Percentiles rank a stretch among this genome's conserved stretches.
phyloP scores from a whole-genome alignment of 106 monocot species.

The Dendrobium officinale region DNA sequence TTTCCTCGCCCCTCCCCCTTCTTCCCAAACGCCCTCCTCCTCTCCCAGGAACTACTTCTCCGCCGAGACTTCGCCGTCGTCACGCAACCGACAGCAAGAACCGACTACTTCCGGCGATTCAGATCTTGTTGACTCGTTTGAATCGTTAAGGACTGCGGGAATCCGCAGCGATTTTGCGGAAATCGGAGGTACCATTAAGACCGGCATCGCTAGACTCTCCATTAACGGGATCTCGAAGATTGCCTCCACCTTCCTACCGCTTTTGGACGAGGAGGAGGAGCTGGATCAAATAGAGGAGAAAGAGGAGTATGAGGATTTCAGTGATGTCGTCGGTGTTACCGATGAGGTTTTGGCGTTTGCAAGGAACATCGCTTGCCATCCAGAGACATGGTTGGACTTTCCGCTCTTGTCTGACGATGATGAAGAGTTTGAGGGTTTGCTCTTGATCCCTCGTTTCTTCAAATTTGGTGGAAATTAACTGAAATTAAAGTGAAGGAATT shows the following conservation, averaged over 20 bases:
- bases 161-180: conserved; percentile 75
- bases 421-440: conserved; percentile 63
- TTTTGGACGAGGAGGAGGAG: conserved; percentile 42
- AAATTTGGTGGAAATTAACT: conserved; percentile 1
- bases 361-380: conserved; percentile 91
- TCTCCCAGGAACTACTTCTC: background rate
- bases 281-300: conserved; percentile 18
- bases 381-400: conserved; percentile 97
- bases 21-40: conserved; percentile 2
- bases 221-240: conserved; percentile 76
- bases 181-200: conserved; percentile 69
- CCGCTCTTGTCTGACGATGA: conserved; percentile 71
- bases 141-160: conserved; percentile 30
- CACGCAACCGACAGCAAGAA: background rate
- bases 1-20: conserved; percentile 82
- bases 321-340: conserved; percentile 62
- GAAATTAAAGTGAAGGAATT: background rate
- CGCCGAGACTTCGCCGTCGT: background rate
- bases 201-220: conserved; percentile 72
- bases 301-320: conserved; percentile 6
- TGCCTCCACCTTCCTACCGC: conserved; percentile 59
- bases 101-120: background rate
- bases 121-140: conserved; percentile 1
- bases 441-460: conserved; percentile 1
- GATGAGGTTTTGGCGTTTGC: conserved; percentile 93